Percentiles rank a stretch among this genome's conserved stretches.
These are phyloP conservation scores for Luffa aegyptiaca DNA, from an alignment of 306 rosid species.

Conservation along the genomic window DNA sequence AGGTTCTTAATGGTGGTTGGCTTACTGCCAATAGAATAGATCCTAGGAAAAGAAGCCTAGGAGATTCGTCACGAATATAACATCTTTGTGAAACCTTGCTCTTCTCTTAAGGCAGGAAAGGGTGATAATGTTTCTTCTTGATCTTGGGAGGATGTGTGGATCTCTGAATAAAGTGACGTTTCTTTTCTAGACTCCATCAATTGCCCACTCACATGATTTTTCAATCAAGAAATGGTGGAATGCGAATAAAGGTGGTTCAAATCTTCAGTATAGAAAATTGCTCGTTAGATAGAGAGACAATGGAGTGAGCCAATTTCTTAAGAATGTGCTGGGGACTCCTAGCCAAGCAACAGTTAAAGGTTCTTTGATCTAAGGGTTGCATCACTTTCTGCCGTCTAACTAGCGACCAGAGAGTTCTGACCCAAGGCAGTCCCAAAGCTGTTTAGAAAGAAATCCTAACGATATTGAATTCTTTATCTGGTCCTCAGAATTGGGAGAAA, in stretches of 20 bases:
- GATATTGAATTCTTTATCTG: background rate
- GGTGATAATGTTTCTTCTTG: background rate
- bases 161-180: background rate
- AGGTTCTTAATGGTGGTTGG: background rate
- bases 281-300: background rate
- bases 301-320: background rate
- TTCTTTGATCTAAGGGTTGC: background rate
- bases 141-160: background rate
- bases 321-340: background rate
- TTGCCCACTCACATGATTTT: background rate
- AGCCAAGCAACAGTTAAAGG: background rate
- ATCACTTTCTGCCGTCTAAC: background rate
- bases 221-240: background rate
- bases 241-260: background rate
- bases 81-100: background rate
- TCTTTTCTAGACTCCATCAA: background rate
- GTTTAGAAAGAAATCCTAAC: background rate
- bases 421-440: background rate
- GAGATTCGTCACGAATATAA: background rate
- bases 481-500: background rate
- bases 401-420: background rate
- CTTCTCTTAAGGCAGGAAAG: background rate
- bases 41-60: background rate
- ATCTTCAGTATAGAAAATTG: background rate
- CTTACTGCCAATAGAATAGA: background rate